phyloP scores from a whole-genome alignment of 305 asterid species.

The Plantago coronopus region DNA sequence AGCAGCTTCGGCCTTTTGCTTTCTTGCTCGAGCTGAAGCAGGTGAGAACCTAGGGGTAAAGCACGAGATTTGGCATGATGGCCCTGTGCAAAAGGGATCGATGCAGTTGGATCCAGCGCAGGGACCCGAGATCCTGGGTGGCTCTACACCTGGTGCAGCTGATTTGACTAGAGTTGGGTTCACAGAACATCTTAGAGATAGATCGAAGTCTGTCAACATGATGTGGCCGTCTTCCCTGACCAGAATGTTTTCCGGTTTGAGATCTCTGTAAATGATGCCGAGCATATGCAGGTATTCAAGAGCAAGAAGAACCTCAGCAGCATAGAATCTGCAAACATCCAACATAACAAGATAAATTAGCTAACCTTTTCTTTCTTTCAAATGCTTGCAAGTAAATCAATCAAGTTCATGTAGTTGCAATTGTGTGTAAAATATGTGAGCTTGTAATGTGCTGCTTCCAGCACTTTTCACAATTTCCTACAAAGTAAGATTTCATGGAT shows the following conservation, averaged over 20 bases:
- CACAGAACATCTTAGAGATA: conserved; percentile 52
- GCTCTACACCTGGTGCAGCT: conserved; percentile 37
- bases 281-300: conserved; percentile 75
- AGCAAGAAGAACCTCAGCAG: conserved; percentile 73
- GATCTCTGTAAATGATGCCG: conserved; percentile 64
- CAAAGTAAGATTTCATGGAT: too few relatives aligned
- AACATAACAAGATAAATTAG: conserved; percentile 1
- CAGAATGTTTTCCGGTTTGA: conserved; percentile 66
- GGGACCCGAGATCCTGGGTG: conserved; percentile 55
- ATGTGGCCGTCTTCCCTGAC: conserved; percentile 72
- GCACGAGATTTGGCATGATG: conserved; percentile 59
- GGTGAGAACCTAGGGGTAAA: conserved; percentile 43
- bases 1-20: conserved; percentile 37
- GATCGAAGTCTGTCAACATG: conserved; percentile 71
- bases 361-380: conserved; percentile 1
- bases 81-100: conserved; percentile 59
- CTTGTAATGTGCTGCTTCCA: too few relatives aligned
- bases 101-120: conserved; percentile 67
- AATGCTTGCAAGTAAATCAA: neutral
- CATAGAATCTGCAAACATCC: conserved; percentile 52
- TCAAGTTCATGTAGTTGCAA: too few relatives aligned
- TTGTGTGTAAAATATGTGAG: too few relatives aligned
- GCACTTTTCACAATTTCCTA: too few relatives aligned
- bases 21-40: conserved; percentile 37
- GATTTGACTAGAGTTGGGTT: conserved; percentile 51